Conservation (phyloP, 2,329 filamentous ascomycete genomes). For the Fonsecaea erecta region DNA sequence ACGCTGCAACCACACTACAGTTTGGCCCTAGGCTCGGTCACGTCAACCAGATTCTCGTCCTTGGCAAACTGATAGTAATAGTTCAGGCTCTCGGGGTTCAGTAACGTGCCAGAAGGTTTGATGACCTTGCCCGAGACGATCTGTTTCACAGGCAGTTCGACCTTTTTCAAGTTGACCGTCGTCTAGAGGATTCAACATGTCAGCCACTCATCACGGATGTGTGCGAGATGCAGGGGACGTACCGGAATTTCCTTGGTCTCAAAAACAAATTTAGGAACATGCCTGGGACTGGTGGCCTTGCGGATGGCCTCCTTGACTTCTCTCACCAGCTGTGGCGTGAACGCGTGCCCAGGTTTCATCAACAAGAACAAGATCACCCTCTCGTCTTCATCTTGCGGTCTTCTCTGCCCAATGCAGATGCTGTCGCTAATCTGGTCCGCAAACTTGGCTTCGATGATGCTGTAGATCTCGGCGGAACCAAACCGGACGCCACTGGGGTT, state of each 20-base stretch:
- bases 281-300: slow-evolving; percentile 69
- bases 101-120: slow-evolving; percentile 74
- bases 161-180: slow-evolving; percentile 83
- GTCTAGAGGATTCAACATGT: slow-evolving; percentile 55
- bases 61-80: slow-evolving; percentile 80
- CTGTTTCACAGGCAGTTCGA: slow-evolving; percentile 81
- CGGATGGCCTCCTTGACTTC: slow-evolving; percentile 69
- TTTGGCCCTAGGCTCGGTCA: slow-evolving; percentile 29
- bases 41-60: slow-evolving; percentile 60
- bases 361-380: slow-evolving; percentile 64
- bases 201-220: not conserved
- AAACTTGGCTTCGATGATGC: slow-evolving; percentile 71
- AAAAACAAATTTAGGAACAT: slow-evolving; percentile 79
- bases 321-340: slow-evolving; percentile 60
- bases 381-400: slow-evolving; percentile 64
- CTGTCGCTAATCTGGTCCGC: slow-evolving; percentile 67
- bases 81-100: slow-evolving; percentile 75
- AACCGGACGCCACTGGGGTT: slow-evolving; percentile 93
- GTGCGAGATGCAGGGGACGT: slow-evolving; percentile 8
- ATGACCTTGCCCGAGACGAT: slow-evolving; percentile 77
- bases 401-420: slow-evolving; percentile 78
- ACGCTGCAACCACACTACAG: slow-evolving; percentile 14
- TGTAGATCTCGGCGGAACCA: slow-evolving; percentile 94
- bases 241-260: slow-evolving; percentile 81
- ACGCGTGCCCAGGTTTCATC: slow-evolving; percentile 62